Percentiles rank a stretch among this genome's conserved stretches.
Conservation (phyloP, 768 basidiomycete species). For the Cystobasidium onofrii region DNA sequence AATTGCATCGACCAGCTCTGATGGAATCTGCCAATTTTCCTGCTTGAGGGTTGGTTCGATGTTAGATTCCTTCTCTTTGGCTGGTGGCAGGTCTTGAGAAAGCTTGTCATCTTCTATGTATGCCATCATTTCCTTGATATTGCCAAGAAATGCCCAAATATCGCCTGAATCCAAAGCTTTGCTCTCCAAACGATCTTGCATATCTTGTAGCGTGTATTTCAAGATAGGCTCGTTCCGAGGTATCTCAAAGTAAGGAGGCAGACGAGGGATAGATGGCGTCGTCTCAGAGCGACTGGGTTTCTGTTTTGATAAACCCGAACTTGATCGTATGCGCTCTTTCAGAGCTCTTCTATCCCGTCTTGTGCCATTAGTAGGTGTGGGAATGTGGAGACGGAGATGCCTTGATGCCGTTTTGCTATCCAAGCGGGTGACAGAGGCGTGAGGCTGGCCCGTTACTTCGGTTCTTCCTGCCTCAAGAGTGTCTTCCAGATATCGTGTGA, state of each 20-base stretch:
- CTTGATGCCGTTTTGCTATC: not conserved
- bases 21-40: not conserved
- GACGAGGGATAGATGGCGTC: not conserved
- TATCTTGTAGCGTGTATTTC: not conserved
- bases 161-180: not conserved
- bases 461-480: not conserved
- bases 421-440: not conserved
- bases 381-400: not conserved
- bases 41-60: not conserved
- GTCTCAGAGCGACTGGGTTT: not conserved
- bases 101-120: no score
- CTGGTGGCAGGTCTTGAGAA: no score
- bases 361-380: not conserved
- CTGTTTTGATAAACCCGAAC: not conserved
- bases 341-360: constrained; percentile 9
- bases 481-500: constrained; percentile 5
- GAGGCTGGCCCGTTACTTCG: not conserved
- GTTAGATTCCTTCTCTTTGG: not conserved
- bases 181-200: not conserved
- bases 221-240: not conserved
- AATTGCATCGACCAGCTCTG: no score
- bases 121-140: not conserved
- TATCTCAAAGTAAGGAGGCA: not conserved
- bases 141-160: not conserved
- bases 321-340: not conserved